Conservation (phyloP, 73 alveolate species). For the Uronychia binucleata region DNA sequence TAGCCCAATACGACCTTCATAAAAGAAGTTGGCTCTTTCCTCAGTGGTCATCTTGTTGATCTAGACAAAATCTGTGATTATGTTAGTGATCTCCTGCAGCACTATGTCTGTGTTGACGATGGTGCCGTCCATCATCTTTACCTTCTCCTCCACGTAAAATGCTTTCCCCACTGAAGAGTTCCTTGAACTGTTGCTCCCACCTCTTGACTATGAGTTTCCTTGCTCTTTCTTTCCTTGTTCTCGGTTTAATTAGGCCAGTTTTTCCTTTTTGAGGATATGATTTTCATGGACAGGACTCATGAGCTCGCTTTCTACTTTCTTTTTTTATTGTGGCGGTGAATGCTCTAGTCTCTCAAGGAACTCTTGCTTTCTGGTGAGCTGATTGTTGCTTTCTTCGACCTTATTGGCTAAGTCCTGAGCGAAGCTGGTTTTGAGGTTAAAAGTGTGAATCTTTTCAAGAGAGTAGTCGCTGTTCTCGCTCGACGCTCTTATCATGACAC, state of each 20-base stretch:
- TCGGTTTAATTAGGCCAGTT: not conserved
- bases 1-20: conserved; percentile 8
- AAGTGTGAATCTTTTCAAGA: conserved; percentile 57
- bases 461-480: conserved; percentile 9
- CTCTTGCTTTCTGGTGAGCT: not conserved
- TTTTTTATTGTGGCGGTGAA: not conserved
- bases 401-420: not conserved
- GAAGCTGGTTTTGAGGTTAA: conserved; percentile 13
- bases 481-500: conserved; percentile 4
- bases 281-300: no score
- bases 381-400: not conserved
- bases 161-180: conserved; percentile 22
- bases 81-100: not conserved
- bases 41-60: not conserved
- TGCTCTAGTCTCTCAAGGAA: not conserved
- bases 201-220: not conserved
- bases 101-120: not conserved
- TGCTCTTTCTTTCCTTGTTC: not conserved
- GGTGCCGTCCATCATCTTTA: conserved; percentile 20
- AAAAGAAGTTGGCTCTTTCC: not conserved
- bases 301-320: no score
- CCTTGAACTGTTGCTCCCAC: not conserved
- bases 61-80: not conserved
- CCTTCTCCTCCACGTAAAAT: conserved; percentile 30
- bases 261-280: not conserved